Evolutionary conservation across 768 basidiomycete genomes (phyloP), one percentile per base, ranked within the genome.

Genomic region (Pholiota molesta): DNA sequence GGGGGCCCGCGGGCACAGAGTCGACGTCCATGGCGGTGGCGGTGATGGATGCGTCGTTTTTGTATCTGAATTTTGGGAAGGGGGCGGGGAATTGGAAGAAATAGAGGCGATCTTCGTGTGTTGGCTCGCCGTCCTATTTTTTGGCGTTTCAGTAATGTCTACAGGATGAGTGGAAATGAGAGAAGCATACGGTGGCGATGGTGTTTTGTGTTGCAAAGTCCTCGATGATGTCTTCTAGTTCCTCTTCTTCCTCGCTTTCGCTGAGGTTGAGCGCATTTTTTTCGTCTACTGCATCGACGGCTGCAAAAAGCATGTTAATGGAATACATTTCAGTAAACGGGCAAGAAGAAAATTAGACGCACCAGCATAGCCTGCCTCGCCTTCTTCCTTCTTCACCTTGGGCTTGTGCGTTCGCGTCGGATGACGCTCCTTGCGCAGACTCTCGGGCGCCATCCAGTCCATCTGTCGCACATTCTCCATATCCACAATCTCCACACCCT

Each of bases 381-480:
- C 53, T 49, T 81, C 81, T 67, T 87, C 84, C 49, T 78, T 79
- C 72, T 86, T 86, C 11, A 76, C 71, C 57, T 78, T 76, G 62
- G 75, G 49, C 57, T 78, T 76, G 62, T 75, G 49, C 11, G 26
- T 77, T 16, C 59, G 52, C 28, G 52, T 35, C 13, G 57, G 57
- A 47, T 67, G 67, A 17, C 72, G 79, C 57, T 87, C 84, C 65
- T 78, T 87, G 58, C 77, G 79, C 58, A 94, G 69, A 62, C 82
- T 87, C 70, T 94, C 91, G 0, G 93, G 93, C 8, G 93, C 93
- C 88, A 92, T 92, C 86, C 88, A 93, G 72, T 95, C 93, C 86
- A 95, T 85, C 63, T 86, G 78, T 55, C 82, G 76, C 31, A 95
- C 86, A 61, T 88, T 81, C 31, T 88, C 86, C 85, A 95, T 90